Percentiles rank a stretch among this genome's conserved stretches.
These are phyloP conservation scores for Fusarium torreyae DNA, from an alignment of 2,329 filamentous ascomycete genomes.

Conservation along the genomic window DNA sequence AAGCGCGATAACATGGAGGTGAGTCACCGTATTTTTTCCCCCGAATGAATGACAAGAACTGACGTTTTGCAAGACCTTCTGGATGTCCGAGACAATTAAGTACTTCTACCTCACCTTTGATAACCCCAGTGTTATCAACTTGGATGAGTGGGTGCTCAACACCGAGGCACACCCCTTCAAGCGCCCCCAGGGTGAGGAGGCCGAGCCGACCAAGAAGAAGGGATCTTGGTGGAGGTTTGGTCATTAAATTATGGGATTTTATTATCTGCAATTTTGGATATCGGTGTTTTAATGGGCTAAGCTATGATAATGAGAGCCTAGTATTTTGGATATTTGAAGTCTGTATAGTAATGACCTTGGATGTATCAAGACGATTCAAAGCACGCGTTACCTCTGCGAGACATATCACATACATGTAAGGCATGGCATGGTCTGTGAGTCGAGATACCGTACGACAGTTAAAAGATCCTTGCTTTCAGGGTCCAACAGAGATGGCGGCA, in stretches of 20 bases:
- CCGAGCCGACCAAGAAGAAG: constrained; percentile 26
- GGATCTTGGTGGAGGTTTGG: constrained; percentile 36
- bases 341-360: constrained; percentile 6
- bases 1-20: constrained; percentile 74
- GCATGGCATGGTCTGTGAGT: not conserved
- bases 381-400: not conserved
- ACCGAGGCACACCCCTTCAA: constrained; percentile 69
- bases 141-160: constrained; percentile 80
- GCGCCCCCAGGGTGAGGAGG: constrained; percentile 49
- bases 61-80: constrained; percentile 67
- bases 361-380: not conserved
- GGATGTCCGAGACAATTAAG: constrained; percentile 83
- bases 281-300: constrained; percentile 19
- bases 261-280: not conserved
- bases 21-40: constrained; percentile 48
- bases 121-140: constrained; percentile 72
- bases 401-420: not conserved
- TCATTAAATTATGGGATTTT: constrained; percentile 15
- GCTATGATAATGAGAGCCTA: constrained; percentile 2
- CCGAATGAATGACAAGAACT: constrained; percentile 15
- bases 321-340: constrained; percentile 16
- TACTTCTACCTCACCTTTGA: constrained; percentile 83
- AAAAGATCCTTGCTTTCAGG: not conserved
- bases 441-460: not conserved
- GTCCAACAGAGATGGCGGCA: not conserved